Conservation (phyloP, 1,284 basidiomycete genomes). For the Coniferiporia weirii region DNA sequence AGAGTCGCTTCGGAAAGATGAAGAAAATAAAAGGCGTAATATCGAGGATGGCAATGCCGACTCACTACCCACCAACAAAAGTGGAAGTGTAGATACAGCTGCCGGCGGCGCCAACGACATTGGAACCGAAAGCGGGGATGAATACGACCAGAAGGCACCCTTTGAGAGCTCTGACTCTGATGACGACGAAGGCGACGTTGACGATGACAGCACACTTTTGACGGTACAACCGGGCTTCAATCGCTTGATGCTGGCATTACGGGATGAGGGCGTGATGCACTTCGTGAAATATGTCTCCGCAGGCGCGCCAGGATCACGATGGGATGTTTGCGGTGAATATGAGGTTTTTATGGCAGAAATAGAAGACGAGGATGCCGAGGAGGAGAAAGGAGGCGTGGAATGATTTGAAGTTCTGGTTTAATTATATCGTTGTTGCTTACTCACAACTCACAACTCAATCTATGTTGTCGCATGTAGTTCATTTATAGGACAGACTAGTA, state of each 20-base stretch:
- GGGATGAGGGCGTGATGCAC: conserved; percentile 90
- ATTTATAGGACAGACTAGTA: no score
- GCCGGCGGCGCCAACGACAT: conserved; percentile 31
- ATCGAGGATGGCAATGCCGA: neutral
- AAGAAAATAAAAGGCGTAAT: neutral
- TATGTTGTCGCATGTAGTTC: no score
- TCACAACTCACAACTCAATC: no score
- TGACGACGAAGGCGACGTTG: conserved; percentile 45
- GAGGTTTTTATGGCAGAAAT: conserved; percentile 54
- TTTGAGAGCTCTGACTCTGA: conserved; percentile 7
- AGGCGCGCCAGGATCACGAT: conserved; percentile 79
- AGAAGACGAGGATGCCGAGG: conserved; percentile 23
- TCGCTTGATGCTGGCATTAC: conserved; percentile 81
- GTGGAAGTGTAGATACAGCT: neutral
- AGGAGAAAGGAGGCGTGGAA: neutral
- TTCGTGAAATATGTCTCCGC: conserved; percentile 95
- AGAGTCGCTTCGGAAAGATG: conserved; percentile 14
- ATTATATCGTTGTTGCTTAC: no score
- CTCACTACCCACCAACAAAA: conserved; percentile 7
- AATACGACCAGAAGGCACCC: conserved; percentile 20
- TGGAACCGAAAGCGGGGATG: conserved; percentile 11
- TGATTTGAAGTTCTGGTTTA: no score
- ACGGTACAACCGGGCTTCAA: conserved; percentile 92
- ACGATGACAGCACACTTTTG: conserved; percentile 82
- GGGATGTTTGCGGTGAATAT: conserved; percentile 89